Evolutionary conservation across 2,329 filamentous ascomycete genomes (phyloP), one percentile per base, ranked within the genome.

Genomic region (Apiospora phragmitis): DNA sequence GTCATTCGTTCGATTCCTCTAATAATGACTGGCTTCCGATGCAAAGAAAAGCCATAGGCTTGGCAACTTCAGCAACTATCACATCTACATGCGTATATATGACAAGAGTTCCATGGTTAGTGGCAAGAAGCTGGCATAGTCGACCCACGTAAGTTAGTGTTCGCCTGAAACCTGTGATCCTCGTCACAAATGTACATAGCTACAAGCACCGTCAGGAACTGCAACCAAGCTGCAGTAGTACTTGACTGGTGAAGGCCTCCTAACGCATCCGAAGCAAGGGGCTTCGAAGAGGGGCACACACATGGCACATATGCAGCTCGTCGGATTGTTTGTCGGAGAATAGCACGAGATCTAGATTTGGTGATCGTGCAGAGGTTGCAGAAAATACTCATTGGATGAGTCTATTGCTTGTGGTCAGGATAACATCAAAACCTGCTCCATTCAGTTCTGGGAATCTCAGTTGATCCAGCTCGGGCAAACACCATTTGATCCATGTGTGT

Each of bases 261-360:
- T 62, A 62, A 38, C 29, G n/a, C 18, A n/a, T 35, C 32, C 55
- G 55, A 38, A 35, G 55, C 55, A 62, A 62, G 55, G 55, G 32
- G 55, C 29, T 62, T 38, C 32, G 55, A n/a, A 11, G 55, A 62
- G 29, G 55, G 55, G 29, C 55, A 38, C 9, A 38, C 9, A 62
- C 55, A 38, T 38, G 21, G 18, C 55, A 62, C 29, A 38, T 62
- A 38, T 62, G 55, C 55, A 62, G 55, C 55, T 62, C 32, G 55
- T 62, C 55, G 55, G 55, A n/a, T 62, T 62, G 55, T 38, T 62
- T 62, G 55, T 62, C 55, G 55, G 55, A 38, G 55, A 62, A 38
- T 38, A 62, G 32, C 5, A 11, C 32, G 18, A 38, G 55, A 62
- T 62, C 55, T 62, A 62, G 55, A 62, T 62, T 62, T 38, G 32